Percentiles rank a stretch among this genome's conserved stretches.
Conservation (phyloP, 1,139 yeast species). For the Torulaspora pretoriensis region DNA sequence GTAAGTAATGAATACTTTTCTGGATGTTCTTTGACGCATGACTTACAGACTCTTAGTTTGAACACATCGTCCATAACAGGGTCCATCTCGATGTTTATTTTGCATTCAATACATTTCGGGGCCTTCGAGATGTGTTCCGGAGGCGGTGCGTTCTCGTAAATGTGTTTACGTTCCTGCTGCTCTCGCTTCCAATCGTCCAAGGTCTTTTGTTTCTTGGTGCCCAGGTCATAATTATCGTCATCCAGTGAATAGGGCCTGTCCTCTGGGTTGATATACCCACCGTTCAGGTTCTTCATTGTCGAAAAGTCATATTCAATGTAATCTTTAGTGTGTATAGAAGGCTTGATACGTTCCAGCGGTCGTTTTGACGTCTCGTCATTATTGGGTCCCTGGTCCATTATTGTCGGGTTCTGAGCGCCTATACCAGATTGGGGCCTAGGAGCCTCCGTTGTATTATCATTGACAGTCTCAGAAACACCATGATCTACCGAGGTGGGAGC, state of each 20-base stretch:
- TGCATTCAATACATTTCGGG: constrained; percentile 80
- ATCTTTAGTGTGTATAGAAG: constrained; percentile 51
- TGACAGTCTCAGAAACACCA: neutral
- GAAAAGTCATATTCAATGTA: constrained; percentile 92
- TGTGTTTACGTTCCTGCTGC: constrained; percentile 41
- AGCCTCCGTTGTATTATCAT: constrained; percentile 6
- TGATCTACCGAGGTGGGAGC: no score
- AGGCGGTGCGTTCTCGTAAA: constrained; percentile 55
- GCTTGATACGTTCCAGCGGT: constrained; percentile 30
- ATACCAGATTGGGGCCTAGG: constrained; percentile 3
- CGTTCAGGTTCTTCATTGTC: constrained; percentile 80
- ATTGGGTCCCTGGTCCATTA: neutral
- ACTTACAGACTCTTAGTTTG: constrained; percentile 69
- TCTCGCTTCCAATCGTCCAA: constrained; percentile 77
- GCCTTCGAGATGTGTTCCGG: constrained; percentile 67
- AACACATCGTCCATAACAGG: constrained; percentile 65
- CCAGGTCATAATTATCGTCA: constrained; percentile 26
- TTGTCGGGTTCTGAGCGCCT: neutral
- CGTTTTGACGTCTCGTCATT: constrained; percentile 9
- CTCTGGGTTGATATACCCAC: constrained; percentile 68
- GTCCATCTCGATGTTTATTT: constrained; percentile 69
- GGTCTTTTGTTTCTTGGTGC: constrained; percentile 40
- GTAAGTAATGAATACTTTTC: constrained; percentile 88
- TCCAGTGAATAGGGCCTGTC: constrained; percentile 30
- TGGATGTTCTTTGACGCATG: constrained; percentile 67